Percentiles rank a stretch among this genome's conserved stretches.
Evolutionary conservation across 1,284 basidiomycete genomes (phyloP).

Genomic region (Rhodotorula sp.): DNA sequence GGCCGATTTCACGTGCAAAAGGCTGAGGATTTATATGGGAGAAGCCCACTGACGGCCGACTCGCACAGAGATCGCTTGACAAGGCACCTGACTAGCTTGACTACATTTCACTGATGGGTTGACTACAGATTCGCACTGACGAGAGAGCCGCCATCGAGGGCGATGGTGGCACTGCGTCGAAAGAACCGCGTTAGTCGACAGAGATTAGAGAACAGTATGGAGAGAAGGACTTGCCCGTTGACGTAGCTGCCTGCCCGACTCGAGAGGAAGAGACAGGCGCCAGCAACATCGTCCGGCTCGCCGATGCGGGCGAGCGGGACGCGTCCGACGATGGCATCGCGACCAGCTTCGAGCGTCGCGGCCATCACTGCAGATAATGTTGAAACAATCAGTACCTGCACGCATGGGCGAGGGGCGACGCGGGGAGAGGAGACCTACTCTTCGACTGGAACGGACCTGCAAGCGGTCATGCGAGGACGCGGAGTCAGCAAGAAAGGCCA

Average conservation of each 20-base stretch:
- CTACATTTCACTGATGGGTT: too few relatives aligned
- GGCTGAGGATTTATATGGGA: too few relatives aligned
- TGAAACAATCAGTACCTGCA: background rate
- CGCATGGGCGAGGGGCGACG: slow-evolving; percentile 43
- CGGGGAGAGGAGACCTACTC: slow-evolving; percentile 11
- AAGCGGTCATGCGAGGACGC: slow-evolving; percentile 16
- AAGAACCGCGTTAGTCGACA: background rate
- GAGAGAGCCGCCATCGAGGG: slow-evolving; percentile 39
- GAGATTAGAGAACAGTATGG: background rate
- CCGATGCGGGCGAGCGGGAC: slow-evolving; percentile 62
- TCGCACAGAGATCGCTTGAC: background rate
- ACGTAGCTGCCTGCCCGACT: slow-evolving; percentile 63
- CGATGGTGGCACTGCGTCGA: slow-evolving; percentile 27
- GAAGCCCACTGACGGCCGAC: too few relatives aligned
- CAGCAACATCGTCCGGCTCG: slow-evolving; percentile 62
- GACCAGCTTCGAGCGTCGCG: slow-evolving; percentile 56
- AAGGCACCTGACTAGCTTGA: background rate
- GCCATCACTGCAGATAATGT: slow-evolving; percentile 59
- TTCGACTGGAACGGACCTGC: slow-evolving; percentile 52
- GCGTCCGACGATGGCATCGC: slow-evolving; percentile 54
- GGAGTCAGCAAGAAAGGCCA: too few relatives aligned
- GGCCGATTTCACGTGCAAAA: background rate
- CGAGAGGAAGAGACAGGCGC: slow-evolving; percentile 62
- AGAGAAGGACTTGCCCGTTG: slow-evolving; percentile 52
- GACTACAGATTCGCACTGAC: slow-evolving; percentile 31